These are phyloP conservation scores for Kuraishia capsulata DNA, from an alignment of 805 yeast genomes.

Conservation along the genomic window DNA sequence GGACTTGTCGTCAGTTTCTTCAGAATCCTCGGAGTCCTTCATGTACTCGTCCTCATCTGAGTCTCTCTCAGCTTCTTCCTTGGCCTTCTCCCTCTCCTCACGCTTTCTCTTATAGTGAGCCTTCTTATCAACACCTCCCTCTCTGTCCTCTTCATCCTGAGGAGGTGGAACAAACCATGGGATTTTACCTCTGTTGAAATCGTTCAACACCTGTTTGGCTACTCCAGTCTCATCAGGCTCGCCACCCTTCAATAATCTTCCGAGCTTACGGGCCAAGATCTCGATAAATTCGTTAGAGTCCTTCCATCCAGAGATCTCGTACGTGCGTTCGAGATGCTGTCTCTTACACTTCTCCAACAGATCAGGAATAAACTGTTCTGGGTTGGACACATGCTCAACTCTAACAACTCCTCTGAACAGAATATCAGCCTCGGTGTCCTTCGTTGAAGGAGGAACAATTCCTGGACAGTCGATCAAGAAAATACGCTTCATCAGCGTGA, in stretches of 20 bases:
- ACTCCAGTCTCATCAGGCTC: constrained; percentile 96
- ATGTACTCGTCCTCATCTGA: constrained; percentile 1
- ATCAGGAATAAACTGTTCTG: constrained; percentile 92
- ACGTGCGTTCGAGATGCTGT: constrained; percentile 89
- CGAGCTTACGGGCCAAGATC: constrained; percentile 84
- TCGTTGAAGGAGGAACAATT: constrained; percentile 90
- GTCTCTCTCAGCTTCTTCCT: not conserved
- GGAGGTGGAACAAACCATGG: constrained; percentile 99
- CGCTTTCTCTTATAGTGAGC: constrained; percentile 39
- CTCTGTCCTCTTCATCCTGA: constrained; percentile 47
- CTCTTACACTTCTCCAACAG: constrained; percentile 76
- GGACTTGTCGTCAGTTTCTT: not conserved
- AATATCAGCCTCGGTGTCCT: constrained; percentile 86
- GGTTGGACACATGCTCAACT: constrained; percentile 93
- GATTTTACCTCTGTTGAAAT: constrained; percentile 93
- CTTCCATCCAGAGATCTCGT: constrained; percentile 89
- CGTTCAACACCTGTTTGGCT: constrained; percentile 82
- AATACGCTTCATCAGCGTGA: constrained; percentile 91
- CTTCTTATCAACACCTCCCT: constrained; percentile 50
- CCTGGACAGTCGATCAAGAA: constrained; percentile 98
- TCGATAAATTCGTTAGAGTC: constrained; percentile 76
- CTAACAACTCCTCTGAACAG: constrained; percentile 95
- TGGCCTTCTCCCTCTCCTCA: constrained; percentile 35
- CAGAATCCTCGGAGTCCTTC: not conserved
- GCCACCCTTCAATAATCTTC: constrained; percentile 91